These are phyloP conservation scores for Plantago major DNA, from an alignment of 257 asterid species.

Conservation along the genomic window DNA sequence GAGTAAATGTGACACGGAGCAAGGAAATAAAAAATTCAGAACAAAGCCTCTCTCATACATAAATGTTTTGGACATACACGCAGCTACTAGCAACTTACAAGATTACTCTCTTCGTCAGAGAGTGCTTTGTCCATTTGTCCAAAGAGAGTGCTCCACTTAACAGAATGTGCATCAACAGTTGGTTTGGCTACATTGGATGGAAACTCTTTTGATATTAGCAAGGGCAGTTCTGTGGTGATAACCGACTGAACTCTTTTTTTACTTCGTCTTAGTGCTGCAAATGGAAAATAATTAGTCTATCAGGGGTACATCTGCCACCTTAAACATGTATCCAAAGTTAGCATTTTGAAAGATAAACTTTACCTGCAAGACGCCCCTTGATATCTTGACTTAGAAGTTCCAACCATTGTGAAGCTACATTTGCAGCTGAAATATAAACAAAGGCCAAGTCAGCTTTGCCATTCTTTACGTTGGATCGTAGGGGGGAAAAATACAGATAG, in stretches of 20 bases:
- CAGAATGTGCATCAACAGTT: constrained; percentile 47
- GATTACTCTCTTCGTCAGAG: constrained; percentile 69
- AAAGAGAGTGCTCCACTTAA: constrained; percentile 65
- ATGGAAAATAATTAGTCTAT: constrained; percentile 10
- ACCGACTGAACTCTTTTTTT: constrained; percentile 72
- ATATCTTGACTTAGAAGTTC: constrained; percentile 88
- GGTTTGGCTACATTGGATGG: constrained; percentile 39
- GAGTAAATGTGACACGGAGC: neutral
- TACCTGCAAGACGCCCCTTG: constrained; percentile 85
- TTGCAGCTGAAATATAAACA: constrained; percentile 62
- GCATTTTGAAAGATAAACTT: constrained; percentile 10
- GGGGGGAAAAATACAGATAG: neutral
- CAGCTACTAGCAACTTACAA: constrained; percentile 40
- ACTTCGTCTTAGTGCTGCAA: constrained; percentile 79
- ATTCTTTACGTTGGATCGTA: neutral
- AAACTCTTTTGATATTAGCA: constrained; percentile 58
- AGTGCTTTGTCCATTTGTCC: constrained; percentile 72
- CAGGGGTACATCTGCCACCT: constrained; percentile 8
- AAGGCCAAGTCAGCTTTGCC: constrained; percentile 15
- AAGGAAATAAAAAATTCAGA: neutral
- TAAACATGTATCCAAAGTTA: constrained; percentile 7
- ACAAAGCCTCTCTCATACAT: neutral
- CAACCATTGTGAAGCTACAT: constrained; percentile 94
- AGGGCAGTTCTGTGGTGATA: constrained; percentile 67
- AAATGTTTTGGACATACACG: neutral